Conservation (phyloP, 768 basidiomycete species). For the Boletellus emodensis region DNA sequence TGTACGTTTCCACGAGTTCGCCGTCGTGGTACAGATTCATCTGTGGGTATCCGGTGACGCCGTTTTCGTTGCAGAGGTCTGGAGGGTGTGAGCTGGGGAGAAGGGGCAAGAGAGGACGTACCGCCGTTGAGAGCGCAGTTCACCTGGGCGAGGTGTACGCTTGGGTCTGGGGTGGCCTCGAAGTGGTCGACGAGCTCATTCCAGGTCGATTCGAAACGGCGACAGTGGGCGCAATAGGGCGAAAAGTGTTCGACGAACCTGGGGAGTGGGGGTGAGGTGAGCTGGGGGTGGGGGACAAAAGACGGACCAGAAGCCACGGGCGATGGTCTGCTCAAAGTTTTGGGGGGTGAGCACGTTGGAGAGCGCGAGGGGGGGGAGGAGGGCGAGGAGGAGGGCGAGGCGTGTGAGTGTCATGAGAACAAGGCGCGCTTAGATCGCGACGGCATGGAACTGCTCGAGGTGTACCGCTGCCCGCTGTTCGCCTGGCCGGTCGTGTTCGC, state of each 20-base stretch:
- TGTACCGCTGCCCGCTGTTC: too few relatives aligned
- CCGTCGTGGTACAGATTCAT: conserved; percentile 73
- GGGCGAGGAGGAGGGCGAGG: too few relatives aligned
- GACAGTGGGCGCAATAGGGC: conserved; percentile 81
- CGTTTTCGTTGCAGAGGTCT: conserved; percentile 80
- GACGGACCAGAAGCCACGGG: too few relatives aligned
- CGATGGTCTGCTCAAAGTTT: too few relatives aligned
- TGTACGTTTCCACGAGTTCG: conserved; percentile 52
- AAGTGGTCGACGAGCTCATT: conserved; percentile 55
- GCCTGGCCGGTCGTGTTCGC: too few relatives aligned
- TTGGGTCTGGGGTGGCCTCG: conserved; percentile 35
- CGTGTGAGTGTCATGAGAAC: too few relatives aligned
- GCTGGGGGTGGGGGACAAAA: too few relatives aligned
- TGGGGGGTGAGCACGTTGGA: too few relatives aligned
- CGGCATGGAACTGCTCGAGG: too few relatives aligned
- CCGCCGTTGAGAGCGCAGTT: conserved; percentile 78
- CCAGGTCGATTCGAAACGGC: conserved; percentile 80
- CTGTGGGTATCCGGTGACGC: conserved; percentile 69
- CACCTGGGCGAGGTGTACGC: conserved; percentile 71
- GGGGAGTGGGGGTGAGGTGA: too few relatives aligned
- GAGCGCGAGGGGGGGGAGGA: too few relatives aligned
- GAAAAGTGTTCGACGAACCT: conserved; percentile 65
- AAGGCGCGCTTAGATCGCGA: too few relatives aligned
- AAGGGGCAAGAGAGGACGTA: conserved; percentile 30
- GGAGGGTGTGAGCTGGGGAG: not conserved